Conservation (phyloP, 2,329 filamentous ascomycete genomes). For the Colletotrichum endophyticum region DNA sequence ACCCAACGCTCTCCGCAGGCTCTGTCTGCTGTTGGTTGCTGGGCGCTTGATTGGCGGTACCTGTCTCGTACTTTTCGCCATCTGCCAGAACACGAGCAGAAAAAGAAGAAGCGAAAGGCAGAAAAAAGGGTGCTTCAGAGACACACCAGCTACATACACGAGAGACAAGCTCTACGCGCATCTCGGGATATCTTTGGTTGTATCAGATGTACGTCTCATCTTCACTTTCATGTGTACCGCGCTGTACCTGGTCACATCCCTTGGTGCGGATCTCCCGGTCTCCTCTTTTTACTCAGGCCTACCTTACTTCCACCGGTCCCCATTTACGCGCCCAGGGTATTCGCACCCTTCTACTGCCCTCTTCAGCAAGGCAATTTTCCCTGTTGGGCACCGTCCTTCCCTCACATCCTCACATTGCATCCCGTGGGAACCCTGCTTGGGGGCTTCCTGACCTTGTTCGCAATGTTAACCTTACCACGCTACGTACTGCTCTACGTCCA, state of each 20-base stretch:
- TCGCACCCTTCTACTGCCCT: neutral
- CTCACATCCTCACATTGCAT: neutral
- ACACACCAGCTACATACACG: neutral
- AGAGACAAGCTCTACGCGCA: neutral
- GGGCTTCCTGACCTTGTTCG: neutral
- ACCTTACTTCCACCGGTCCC: neutral
- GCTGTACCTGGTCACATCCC: neutral
- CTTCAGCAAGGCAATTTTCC: neutral
- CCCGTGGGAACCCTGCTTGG: neutral
- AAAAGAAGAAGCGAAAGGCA: neutral
- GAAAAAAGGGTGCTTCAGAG: neutral
- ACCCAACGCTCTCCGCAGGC: neutral
- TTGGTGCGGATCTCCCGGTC: slow-evolving; percentile 19
- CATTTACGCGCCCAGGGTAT: neutral
- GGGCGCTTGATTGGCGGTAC: neutral
- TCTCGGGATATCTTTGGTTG: neutral
- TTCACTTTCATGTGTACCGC: neutral
- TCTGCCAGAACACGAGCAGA: neutral
- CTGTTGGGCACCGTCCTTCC: neutral
- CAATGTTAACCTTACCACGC: neutral
- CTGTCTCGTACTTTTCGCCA: neutral
- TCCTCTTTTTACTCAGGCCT: neutral
- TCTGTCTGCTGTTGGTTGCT: neutral
- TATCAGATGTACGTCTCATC: slow-evolving; percentile 1
- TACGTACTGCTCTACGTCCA: neutral